Evolutionary conservation across 306 rosid species (phyloP), one percentile per base, ranked within the genome.

Genomic region (Casuarina equisetifolia): DNA sequence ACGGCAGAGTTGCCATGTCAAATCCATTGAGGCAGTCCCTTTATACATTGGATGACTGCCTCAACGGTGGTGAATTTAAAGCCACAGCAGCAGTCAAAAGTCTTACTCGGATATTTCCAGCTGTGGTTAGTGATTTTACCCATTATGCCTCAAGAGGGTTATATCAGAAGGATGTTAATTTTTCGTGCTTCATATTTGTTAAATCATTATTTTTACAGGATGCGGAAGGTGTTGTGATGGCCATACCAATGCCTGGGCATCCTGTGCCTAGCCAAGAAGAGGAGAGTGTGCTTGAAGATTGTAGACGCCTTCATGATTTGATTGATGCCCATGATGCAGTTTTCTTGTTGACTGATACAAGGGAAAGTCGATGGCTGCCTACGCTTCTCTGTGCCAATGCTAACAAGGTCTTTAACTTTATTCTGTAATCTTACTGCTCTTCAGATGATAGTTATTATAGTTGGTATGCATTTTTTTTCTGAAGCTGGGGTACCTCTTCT

Each of bases 331-430:
- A 95, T 62, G 88, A 95, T 86, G 86, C 89, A 69, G 87, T 92
- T 87, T 92, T 95, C 85, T 82, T 95, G 81, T 82, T 95, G 89
- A 95, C 98, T 11, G 98, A 95, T 84, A 92, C 98, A 44, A 95
- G 98, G 86, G 98, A 95, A 91, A 95, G 97, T 68, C 89, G 98
- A 69, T 95, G 98, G 98, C 93, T 95, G 70, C 98, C 97, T 38
- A 80, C 98, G 49, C 97, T 95, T 87, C 87, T 92, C 17, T 95
- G 98, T 87, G 96, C 98, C 75, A 88, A 89, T 84, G 74, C 90
- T 72, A 88, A 89, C 89, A 95, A 95, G 98, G 97, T 92, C 59
- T 49, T 7, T 59, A 20, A 76, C 50, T 61, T 63, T n/a, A 20
- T 9, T 73, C 74, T 78, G 39, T 74, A 55, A 72, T 75, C 3